Base-by-base conservation (phyloP, 352 stramenopile genomes). In the Phytophthora boehmeriae region DNA sequence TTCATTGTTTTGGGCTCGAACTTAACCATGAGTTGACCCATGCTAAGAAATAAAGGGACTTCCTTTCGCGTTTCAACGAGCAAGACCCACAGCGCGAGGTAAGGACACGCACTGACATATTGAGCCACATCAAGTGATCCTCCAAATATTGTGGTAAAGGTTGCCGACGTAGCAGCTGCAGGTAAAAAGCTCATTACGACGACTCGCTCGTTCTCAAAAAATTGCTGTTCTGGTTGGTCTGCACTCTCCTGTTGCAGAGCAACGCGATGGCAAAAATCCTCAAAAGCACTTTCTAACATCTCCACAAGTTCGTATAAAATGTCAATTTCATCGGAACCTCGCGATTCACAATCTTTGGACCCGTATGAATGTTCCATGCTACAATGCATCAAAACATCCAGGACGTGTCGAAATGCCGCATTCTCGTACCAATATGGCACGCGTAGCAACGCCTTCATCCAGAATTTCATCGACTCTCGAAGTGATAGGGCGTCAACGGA, bases 391-490 rank as follows among this genome's bases (percentile, higher is more conserved):
- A 94, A 61, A n/a, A 85, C 71, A 50, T 94, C 83, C 16, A 92
- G 28, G 2, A 92, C 52, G 57, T 90, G 71, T 9, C 86, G 78
- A 32, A 94, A 80, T 0, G 71, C 80, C 20, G 76, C 68, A 51
- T 90, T 87, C 56, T 94, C 83, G 54, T 84, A 89, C 86, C 86
- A 94, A 41, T 87, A 89, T 4, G 86, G 86, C 13, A 92, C 82
- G 54, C 88, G 78, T 1, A 92, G 58, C 27, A 93, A 44, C 22
- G 80, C 57, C 49, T 80, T 83, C 52, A 80, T 66, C 85, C 85
- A 93, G 42, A 88, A 91, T 2, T 57, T 27, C 48, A 83, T 75
- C 17, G 77, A 64, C 9, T 86, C 64, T 13, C 34, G 47, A 0
- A 90, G 75, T 5, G 56, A 45, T 5, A 63, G 51, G 0, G 80